phyloP scores from a whole-genome alignment of 148 eudicot species.

The Rhododendron henanense region DNA sequence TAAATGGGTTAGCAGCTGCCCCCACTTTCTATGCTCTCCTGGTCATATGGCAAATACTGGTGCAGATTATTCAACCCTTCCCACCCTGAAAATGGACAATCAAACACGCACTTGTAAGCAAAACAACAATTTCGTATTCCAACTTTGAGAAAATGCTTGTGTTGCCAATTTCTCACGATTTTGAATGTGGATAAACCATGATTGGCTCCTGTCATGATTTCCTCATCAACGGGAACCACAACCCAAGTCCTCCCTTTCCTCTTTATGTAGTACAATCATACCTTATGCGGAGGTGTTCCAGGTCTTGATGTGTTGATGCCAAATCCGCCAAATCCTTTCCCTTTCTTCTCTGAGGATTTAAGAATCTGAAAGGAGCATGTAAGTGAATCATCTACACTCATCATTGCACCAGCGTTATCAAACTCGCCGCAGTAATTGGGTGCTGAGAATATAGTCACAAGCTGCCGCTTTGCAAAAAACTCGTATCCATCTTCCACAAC shows the following conservation, averaged over 20 bases:
- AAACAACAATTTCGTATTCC: neutral
- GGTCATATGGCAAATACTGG: neutral
- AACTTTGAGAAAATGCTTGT: no score
- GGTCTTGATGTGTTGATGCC: constrained; percentile 53
- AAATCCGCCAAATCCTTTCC: constrained; percentile 63
- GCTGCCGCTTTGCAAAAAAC: constrained; percentile 69
- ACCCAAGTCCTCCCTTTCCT: neutral
- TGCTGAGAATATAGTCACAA: constrained; percentile 71
- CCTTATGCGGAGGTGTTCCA: constrained; percentile 75
- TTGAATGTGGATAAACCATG: neutral
- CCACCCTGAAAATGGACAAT: constrained; percentile 17
- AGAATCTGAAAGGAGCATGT: constrained; percentile 82
- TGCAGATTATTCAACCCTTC: constrained; percentile 6
- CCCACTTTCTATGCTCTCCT: neutral
- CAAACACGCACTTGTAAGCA: neutral
- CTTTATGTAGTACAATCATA: constrained; percentile 16
- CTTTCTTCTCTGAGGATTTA: constrained; percentile 66
- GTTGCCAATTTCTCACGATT: neutral
- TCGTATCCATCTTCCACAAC: constrained; percentile 84
- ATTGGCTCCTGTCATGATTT: neutral
- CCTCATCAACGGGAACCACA: neutral
- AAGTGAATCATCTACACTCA: constrained; percentile 74
- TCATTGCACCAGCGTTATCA: constrained; percentile 81
- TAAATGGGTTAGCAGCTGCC: neutral
- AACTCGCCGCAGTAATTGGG: constrained; percentile 84